These are phyloP conservation scores for Asterophora lycoperdoides DNA, from an alignment of 768 basidiomycete genomes.

Conservation along the genomic window DNA sequence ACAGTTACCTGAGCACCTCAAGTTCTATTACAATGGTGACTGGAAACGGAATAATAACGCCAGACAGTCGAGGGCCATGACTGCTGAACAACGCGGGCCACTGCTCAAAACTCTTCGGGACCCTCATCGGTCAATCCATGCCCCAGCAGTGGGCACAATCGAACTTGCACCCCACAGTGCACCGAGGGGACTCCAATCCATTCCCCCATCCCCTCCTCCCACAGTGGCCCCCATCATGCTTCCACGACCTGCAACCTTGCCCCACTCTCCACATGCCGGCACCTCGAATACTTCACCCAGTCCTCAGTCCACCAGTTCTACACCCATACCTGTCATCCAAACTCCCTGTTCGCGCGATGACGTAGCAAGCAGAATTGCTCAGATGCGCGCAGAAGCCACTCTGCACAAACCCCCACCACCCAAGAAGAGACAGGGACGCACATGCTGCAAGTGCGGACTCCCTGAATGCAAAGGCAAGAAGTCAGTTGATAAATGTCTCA, in stretches of 20 bases:
- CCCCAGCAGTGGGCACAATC: not conserved
- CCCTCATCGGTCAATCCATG: not conserved
- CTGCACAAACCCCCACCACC: not conserved
- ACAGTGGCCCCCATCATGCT: no score
- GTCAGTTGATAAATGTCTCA: not conserved
- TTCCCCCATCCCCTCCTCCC: not conserved
- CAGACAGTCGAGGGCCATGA: slow-evolving; percentile 3
- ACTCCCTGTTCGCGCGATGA: not conserved
- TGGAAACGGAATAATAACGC: slow-evolving; percentile 3
- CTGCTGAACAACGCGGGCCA: not conserved
- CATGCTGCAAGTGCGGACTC: not conserved
- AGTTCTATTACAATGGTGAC: slow-evolving; percentile 5
- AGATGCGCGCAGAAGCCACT: not conserved
- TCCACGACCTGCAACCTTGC: no score
- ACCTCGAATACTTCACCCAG: no score
- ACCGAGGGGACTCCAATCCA: not conserved
- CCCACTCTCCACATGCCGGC: no score
- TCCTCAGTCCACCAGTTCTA: no score
- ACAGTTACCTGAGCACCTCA: not conserved
- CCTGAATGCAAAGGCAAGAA: not conserved
- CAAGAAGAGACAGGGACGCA: not conserved
- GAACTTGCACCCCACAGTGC: not conserved
- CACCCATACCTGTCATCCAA: no score
- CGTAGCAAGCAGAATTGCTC: not conserved
- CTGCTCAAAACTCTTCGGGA: not conserved